Evolutionary conservation across 2,329 filamentous ascomycete genomes (phyloP), one percentile per base, ranked within the genome.

Genomic region (Pseudogymnoascus sp.): DNA sequence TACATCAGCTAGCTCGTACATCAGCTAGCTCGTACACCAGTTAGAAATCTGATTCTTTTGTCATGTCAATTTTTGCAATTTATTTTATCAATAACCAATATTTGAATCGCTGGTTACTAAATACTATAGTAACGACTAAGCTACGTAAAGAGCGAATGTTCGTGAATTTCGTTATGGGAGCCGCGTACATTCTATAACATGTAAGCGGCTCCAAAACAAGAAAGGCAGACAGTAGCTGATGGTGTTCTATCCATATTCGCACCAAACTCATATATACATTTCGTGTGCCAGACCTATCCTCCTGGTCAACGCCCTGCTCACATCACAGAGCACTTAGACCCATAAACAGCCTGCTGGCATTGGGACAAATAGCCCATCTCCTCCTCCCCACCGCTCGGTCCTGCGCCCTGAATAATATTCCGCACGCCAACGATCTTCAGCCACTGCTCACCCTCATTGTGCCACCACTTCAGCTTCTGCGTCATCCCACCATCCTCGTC

Each of bases 381-480:
- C 64, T 91, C 89, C 4, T 85, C 85, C 3, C 82, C 82, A 1
- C 83, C 85, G 3, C 69, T 68, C 7, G 69, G 42, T 46, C 81
- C 77, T 5, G n/a, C 40, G 11, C 59, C 59, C 3, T 78, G 77
- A 61, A 78, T 76, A 68, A 83, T 87, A 68, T 84, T 81, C 68
- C 80, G 87, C 18, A 90, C 77, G 0, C 95, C 95, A 18, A 83
- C 87, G 7, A 97, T 82, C 66, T 83, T 89, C 62, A 99, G 80
- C 59, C 79, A 86, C 76, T 97, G 93, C 68, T 92, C 86, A 1
- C 93, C 95, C 63, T 88, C 88, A 0, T 85, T 85, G 76, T 99
- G 93, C 93, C 93, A 97, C 95, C 95, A 99, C 69, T 85, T 85
- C 66, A 99, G 77, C 67, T 84, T 84, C 77, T 97, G 93, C 65